phyloP scores from a whole-genome alignment of 2,329 filamentous ascomycete genomes.

The Fusarium sp. region DNA sequence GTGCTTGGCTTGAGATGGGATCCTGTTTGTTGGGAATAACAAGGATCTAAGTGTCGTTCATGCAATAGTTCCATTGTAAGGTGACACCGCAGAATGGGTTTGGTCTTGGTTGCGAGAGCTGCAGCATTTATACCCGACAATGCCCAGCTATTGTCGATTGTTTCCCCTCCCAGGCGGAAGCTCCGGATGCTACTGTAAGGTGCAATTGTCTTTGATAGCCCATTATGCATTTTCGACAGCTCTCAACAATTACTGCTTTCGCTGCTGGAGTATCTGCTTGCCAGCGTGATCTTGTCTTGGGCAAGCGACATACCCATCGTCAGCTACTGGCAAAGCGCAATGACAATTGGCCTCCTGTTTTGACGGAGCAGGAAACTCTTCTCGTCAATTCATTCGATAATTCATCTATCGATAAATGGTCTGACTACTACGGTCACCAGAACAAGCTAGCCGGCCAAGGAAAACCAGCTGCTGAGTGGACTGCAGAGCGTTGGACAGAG shows the following conservation, averaged over 20 bases:
- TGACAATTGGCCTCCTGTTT: constrained; percentile 50
- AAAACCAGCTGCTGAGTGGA: constrained; percentile 54
- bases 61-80: constrained; percentile 31
- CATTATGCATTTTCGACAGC: constrained; percentile 33
- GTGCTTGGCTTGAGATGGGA: not conserved
- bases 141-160: not conserved
- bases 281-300: constrained; percentile 44
- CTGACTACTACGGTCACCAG: constrained; percentile 54
- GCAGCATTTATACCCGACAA: constrained; percentile 33
- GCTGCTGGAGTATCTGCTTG: constrained; percentile 44
- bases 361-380: constrained; percentile 49
- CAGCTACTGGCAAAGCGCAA: constrained; percentile 47
- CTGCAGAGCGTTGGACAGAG: constrained; percentile 51
- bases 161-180: not conserved
- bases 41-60: not conserved
- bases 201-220: not conserved
- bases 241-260: constrained; percentile 32
- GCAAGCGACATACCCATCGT: constrained; percentile 48
- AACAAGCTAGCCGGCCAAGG: constrained; percentile 53
- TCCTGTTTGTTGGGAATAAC: constrained; percentile 15
- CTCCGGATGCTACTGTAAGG: not conserved
- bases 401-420: constrained; percentile 52
- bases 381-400: constrained; percentile 53
- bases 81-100: constrained; percentile 5
- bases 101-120: not conserved